These are phyloP conservation scores for Knufia petricola DNA, from an alignment of 2,329 filamentous ascomycete genomes.

Conservation along the genomic window DNA sequence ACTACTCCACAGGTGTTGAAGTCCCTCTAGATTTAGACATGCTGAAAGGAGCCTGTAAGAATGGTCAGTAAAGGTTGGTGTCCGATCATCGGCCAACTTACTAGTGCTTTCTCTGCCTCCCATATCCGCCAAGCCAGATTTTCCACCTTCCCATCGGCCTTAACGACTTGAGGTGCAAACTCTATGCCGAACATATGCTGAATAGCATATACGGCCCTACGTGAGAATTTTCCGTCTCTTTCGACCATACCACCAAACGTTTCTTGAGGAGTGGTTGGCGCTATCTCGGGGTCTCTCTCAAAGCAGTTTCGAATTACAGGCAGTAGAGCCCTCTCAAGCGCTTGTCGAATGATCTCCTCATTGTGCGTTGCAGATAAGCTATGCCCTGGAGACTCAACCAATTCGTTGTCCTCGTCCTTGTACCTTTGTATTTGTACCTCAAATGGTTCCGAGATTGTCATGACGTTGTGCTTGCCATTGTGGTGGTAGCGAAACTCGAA, in stretches of 20 bases:
- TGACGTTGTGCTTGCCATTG: slow-evolving; percentile 80
- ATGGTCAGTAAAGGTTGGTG: not conserved
- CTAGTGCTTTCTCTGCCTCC: slow-evolving; percentile 89
- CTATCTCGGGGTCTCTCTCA: slow-evolving; percentile 82
- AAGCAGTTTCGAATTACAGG: slow-evolving; percentile 86
- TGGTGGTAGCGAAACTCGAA: slow-evolving; percentile 98
- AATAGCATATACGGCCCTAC: slow-evolving; percentile 84
- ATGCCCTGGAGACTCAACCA: slow-evolving; percentile 23
- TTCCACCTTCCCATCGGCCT: slow-evolving; percentile 79
- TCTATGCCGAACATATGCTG: slow-evolving; percentile 95
- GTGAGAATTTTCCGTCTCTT: slow-evolving; percentile 78
- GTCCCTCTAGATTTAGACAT: slow-evolving; percentile 58
- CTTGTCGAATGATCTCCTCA: slow-evolving; percentile 53
- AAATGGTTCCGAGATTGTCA: slow-evolving; percentile 88
- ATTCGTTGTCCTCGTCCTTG: slow-evolving; percentile 59
- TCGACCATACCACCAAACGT: slow-evolving; percentile 78
- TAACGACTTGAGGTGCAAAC: slow-evolving; percentile 83
- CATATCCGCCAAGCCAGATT: slow-evolving; percentile 92
- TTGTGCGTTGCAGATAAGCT: slow-evolving; percentile 31
- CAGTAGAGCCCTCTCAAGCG: slow-evolving; percentile 67
- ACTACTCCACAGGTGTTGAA: slow-evolving; percentile 42
- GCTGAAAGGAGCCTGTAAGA: slow-evolving; percentile 56
- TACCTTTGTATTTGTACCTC: slow-evolving; percentile 78
- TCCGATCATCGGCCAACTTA: too few species aligned
- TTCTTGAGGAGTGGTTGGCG: slow-evolving; percentile 69